These are phyloP conservation scores for Wilhelminamyces savonicus DNA, from an alignment of 805 yeast genomes.

Conservation along the genomic window DNA sequence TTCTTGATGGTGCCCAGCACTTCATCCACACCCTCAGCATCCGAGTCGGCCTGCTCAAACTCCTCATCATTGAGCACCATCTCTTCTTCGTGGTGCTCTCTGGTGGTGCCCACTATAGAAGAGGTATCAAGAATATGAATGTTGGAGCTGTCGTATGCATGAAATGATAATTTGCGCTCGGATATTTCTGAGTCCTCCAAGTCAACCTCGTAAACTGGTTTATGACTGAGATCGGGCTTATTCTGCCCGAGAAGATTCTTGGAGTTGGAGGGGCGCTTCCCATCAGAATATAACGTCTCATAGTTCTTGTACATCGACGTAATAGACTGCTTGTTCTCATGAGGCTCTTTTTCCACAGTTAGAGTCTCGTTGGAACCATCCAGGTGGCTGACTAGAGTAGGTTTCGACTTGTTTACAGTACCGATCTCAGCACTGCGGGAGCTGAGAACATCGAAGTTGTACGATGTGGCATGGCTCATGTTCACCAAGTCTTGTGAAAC, in stretches of 20 bases:
- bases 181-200: too few relatives aligned
- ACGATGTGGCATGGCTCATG: conserved; percentile 4
- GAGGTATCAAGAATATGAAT: conserved; percentile 17
- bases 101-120: conserved; percentile 12
- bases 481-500: conserved; percentile 5
- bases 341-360: conserved; percentile 7
- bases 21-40: neutral
- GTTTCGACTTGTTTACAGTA: conserved; percentile 13
- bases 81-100: conserved; percentile 3
- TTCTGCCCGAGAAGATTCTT: conserved; percentile 5
- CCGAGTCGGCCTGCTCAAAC: conserved; percentile 2
- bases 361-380: conserved; percentile 23
- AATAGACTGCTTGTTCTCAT: conserved; percentile 10
- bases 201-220: too few relatives aligned
- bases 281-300: conserved; percentile 9
- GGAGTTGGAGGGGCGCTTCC: conserved; percentile 4
- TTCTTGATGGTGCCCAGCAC: conserved; percentile 6
- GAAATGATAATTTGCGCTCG: conserved; percentile 4
- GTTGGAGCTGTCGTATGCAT: conserved; percentile 3
- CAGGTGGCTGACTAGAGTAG: conserved; percentile 15
- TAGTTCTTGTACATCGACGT: conserved; percentile 21
- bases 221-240: conserved; percentile 9
- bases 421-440: conserved; percentile 25
- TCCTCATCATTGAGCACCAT: conserved; percentile 1
- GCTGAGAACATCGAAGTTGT: conserved; percentile 21